Evolutionary conservation across 2,329 filamentous ascomycete species (phyloP).

Genomic region (Clathrospora elynae): DNA sequence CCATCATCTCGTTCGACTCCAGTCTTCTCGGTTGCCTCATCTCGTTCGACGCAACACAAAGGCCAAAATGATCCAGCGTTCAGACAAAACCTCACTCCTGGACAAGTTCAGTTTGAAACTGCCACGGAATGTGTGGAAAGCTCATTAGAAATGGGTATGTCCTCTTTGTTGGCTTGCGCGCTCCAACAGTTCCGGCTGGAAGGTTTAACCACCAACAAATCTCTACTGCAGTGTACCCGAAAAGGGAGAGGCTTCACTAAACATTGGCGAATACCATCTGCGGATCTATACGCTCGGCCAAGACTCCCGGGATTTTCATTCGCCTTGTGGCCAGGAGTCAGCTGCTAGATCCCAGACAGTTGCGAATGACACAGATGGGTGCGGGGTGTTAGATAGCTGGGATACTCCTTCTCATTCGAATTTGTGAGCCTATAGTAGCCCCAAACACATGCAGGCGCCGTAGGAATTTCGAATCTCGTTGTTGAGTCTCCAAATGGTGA

Average conservation of each 20-base stretch:
- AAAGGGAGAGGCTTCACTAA: too few relatives aligned
- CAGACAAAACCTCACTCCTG: too few relatives aligned
- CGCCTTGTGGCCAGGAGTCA: conserved; percentile 6
- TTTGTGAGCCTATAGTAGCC: conserved; percentile 29
- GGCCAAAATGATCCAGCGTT: too few relatives aligned
- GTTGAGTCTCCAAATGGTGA: conserved; percentile 5
- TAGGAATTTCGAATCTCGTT: conserved; percentile 7
- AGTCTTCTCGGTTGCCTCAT: too few relatives aligned
- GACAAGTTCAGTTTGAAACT: too few relatives aligned
- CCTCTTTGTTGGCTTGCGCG: too few relatives aligned
- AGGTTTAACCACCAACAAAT: background rate
- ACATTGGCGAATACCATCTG: background rate
- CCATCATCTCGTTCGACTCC: too few relatives aligned
- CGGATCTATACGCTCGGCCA: background rate
- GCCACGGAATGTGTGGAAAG: too few relatives aligned
- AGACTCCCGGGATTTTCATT: conserved; percentile 6
- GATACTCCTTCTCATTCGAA: conserved; percentile 13
- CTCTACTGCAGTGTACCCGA: background rate
- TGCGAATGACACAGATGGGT: conserved; percentile 15
- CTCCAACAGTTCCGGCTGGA: too few relatives aligned
- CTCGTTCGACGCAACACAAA: too few relatives aligned
- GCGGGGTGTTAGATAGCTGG: conserved; percentile 11
- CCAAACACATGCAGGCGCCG: conserved; percentile 21
- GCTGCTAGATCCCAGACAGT: conserved; percentile 3
- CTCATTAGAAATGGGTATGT: too few relatives aligned